These are phyloP conservation scores for Aspergillus heteromorphus DNA, from an alignment of 495 filamentous ascomycete genomes.

Conservation along the genomic window DNA sequence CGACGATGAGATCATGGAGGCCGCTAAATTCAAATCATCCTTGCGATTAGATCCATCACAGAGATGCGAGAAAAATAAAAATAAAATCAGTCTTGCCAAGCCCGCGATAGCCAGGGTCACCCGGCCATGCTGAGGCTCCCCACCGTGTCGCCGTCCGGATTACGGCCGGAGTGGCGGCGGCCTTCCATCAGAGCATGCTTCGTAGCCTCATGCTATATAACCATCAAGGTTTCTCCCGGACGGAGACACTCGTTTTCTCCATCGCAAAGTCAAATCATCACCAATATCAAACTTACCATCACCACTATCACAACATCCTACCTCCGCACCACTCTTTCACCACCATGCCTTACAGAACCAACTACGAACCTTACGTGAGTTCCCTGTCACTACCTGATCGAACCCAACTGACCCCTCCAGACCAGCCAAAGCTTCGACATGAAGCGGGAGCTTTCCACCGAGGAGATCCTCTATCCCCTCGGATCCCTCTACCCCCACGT, in stretches of 20 bases:
- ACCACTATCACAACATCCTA: too few species aligned
- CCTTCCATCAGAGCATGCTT: conserved; percentile 7
- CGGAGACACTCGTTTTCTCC: conserved; percentile 1
- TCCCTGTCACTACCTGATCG: neutral
- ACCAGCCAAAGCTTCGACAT: conserved; percentile 22
- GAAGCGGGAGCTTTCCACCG: conserved; percentile 24
- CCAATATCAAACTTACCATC: too few species aligned
- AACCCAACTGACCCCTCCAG: conserved; percentile 1
- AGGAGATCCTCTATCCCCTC: conserved; percentile 36
- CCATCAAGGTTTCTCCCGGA: conserved; percentile 14
- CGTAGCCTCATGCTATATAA: conserved; percentile 14
- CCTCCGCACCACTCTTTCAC: too few species aligned
- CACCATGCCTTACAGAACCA: conserved; percentile 40
- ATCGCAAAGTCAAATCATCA: neutral
- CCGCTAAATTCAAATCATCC: conserved; percentile 20
- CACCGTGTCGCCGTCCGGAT: conserved; percentile 8
- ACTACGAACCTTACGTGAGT: conserved; percentile 41
- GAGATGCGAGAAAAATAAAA: conserved; percentile 6
- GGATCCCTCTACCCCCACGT: conserved; percentile 38
- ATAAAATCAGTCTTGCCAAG: conserved; percentile 2
- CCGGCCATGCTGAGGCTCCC: conserved; percentile 14
- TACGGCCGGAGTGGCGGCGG: neutral
- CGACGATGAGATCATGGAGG: conserved; percentile 17
- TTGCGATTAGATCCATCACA: conserved; percentile 7
- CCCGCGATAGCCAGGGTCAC: conserved; percentile 6